phyloP scores from a whole-genome alignment of 2,329 filamentous ascomycete species.

The Epichloe uncinata region DNA sequence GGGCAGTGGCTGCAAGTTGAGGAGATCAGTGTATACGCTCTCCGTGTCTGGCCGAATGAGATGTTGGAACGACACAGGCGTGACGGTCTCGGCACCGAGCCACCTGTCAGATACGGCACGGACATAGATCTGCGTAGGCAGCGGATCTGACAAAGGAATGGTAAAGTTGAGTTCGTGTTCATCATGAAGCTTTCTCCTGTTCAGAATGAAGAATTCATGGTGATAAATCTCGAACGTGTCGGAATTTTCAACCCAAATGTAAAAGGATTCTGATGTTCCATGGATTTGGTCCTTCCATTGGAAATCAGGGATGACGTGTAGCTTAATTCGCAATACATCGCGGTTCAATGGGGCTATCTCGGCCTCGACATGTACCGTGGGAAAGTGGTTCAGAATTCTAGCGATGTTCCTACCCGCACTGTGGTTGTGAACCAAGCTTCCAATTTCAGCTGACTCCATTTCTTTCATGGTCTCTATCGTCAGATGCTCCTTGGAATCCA shows the following conservation, averaged over 20 bases:
- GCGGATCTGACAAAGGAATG: constrained; percentile 82
- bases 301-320: constrained; percentile 81
- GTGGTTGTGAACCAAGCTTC: constrained; percentile 79
- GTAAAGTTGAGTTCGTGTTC: constrained; percentile 98
- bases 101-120: constrained; percentile 89
- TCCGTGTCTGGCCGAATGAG: constrained; percentile 95
- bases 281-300: constrained; percentile 89
- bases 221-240: constrained; percentile 97
- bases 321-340: constrained; percentile 82
- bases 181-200: constrained; percentile 76
- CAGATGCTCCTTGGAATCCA: constrained; percentile 66
- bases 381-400: constrained; percentile 79
- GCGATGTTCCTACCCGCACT: constrained; percentile 72
- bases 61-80: constrained; percentile 93
- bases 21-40: constrained; percentile 87
- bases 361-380: constrained; percentile 77
- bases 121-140: constrained; percentile 93
- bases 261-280: constrained; percentile 90
- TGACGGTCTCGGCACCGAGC: constrained; percentile 92
- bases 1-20: constrained; percentile 82
- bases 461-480: constrained; percentile 78
- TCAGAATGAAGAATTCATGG: constrained; percentile 92
- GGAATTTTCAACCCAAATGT: constrained; percentile 98
- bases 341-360: constrained; percentile 93
- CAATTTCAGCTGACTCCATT: constrained; percentile 87